Evolutionary conservation across 768 basidiomycete genomes (phyloP), one percentile per base, ranked within the genome.

Genomic region (Phanerochaete sordida): DNA sequence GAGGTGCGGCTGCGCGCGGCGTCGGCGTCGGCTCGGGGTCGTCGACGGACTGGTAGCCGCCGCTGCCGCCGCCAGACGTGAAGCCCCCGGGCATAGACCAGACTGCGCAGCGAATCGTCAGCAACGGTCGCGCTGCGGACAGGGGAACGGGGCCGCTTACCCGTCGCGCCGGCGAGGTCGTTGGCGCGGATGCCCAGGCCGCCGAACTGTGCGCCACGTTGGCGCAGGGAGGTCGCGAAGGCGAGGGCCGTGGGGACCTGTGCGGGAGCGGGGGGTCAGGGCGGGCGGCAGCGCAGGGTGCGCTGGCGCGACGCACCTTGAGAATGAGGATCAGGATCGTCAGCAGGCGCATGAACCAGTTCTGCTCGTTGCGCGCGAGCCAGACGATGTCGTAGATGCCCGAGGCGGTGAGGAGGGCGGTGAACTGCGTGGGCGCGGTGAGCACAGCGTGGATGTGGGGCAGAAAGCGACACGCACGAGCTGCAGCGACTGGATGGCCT

Each of bases 311-410:
- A 66, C 65, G 51, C 19, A 77, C 77, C 72, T 79, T 79, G 15
- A 77, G 60, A 11, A 77, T 50, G 16, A 77, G 66, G 39, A 75
- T 61, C 11, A 77, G 33, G 53, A 77, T 70, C 27, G 80, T 79
- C 26, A 92, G 53, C 45, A 88, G 67, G 65, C 72, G 83, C 58
- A 84, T 72, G 62, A 91, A 77, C 37, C 78, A 79, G 62, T 75
- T 75, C 63, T 87, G 88, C 0, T 77, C 70, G 65, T 88, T 77
- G 46, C 67, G 79, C 28, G 78, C 68, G 76, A 88, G 75, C 88
- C 88, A 91, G 28, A 92, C 70, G 56, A 93, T 73, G 70, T 93
- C 92, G 62, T 85, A 85, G 35, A 91, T 23, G 4, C 76, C 71
- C 11, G 92, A 92, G 5, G 69, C 76, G 1, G 81, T 81, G 21